Percentiles rank a stretch among this genome's conserved stretches.
These are phyloP conservation scores for Tricholoma sp. DNA, from an alignment of 768 basidiomycete species.

Conservation along the genomic window DNA sequence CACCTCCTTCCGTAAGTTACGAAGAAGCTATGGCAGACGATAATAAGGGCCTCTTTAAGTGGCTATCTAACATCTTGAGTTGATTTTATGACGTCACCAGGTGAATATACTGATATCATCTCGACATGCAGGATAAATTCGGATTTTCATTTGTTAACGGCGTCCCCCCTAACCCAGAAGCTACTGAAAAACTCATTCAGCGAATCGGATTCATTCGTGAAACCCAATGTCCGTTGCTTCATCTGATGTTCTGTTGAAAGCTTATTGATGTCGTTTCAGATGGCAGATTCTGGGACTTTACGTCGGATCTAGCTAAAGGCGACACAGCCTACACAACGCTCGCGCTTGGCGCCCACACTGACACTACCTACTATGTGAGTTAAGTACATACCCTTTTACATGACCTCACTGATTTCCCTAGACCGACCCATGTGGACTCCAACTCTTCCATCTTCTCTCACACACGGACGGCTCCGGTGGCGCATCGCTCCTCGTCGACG, in stretches of 20 bases:
- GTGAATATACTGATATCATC: slow-evolving; percentile 1
- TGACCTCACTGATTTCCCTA: slow-evolving; percentile 21
- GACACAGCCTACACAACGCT: slow-evolving; percentile 94
- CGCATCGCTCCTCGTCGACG: slow-evolving; percentile 89
- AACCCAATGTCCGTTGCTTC: slow-evolving; percentile 46
- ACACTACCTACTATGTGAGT: slow-evolving; percentile 63
- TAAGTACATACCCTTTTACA: neutral
- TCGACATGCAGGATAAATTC: slow-evolving; percentile 57
- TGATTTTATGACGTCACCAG: neutral
- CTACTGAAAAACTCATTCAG: slow-evolving; percentile 71
- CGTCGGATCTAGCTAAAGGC: slow-evolving; percentile 82
- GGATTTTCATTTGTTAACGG: slow-evolving; percentile 87
- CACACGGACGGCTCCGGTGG: slow-evolving; percentile 81
- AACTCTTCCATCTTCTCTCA: slow-evolving; percentile 90
- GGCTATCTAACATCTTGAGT: slow-evolving; percentile 77
- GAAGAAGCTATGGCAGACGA: slow-evolving; percentile 65
- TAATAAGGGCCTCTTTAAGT: slow-evolving; percentile 67
- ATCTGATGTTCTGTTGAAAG: neutral
- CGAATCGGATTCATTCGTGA: slow-evolving; percentile 87
- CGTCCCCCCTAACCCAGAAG: slow-evolving; percentile 76
- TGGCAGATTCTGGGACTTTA: slow-evolving; percentile 97
- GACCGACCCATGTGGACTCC: slow-evolving; percentile 94
- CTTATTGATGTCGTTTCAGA: slow-evolving; percentile 39
- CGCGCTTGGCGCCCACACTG: slow-evolving; percentile 78
- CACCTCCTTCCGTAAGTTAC: slow-evolving; percentile 71